phyloP scores from a whole-genome alignment of 768 basidiomycete species.

The Kwoniella pini region DNA sequence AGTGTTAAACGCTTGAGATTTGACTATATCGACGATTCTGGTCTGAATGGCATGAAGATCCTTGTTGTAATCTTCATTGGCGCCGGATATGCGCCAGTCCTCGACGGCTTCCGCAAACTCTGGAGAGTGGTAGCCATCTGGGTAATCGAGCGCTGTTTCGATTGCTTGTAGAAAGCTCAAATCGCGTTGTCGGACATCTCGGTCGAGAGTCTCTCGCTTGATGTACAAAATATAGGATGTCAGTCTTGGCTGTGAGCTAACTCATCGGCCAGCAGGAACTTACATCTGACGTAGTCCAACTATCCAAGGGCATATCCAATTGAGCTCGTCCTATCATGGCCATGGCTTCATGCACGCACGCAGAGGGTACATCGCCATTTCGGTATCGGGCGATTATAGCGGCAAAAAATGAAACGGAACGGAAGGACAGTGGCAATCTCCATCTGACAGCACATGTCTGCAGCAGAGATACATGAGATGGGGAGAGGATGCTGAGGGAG shows the following conservation, averaged over 20 bases:
- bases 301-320: constrained; percentile 68
- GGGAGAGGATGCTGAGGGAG: constrained; percentile 82
- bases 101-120: constrained; percentile 29
- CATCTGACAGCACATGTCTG: constrained; percentile 86
- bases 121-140: constrained; percentile 26
- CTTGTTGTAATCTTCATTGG: constrained; percentile 1
- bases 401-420: constrained; percentile 77
- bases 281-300: constrained; percentile 83
- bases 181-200: constrained; percentile 17
- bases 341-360: constrained; percentile 89
- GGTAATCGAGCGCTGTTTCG: constrained; percentile 19
- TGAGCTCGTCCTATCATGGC: constrained; percentile 70
- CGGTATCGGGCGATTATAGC: constrained; percentile 84
- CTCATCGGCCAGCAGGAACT: constrained; percentile 54
- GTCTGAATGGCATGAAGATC: constrained; percentile 12
- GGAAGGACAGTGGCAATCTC: constrained; percentile 79
- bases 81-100: constrained; percentile 23
- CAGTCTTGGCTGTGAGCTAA: not conserved
- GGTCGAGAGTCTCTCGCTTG: constrained; percentile 22
- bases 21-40: constrained; percentile 26
- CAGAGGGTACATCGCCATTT: constrained; percentile 84
- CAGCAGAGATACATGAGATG: constrained; percentile 75
- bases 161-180: constrained; percentile 27
- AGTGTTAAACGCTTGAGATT: constrained; percentile 35
- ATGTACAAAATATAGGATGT: not conserved